phyloP scores from a whole-genome alignment of 306 rosid genomes.

The Cyamopsis tetragonoloba region DNA sequence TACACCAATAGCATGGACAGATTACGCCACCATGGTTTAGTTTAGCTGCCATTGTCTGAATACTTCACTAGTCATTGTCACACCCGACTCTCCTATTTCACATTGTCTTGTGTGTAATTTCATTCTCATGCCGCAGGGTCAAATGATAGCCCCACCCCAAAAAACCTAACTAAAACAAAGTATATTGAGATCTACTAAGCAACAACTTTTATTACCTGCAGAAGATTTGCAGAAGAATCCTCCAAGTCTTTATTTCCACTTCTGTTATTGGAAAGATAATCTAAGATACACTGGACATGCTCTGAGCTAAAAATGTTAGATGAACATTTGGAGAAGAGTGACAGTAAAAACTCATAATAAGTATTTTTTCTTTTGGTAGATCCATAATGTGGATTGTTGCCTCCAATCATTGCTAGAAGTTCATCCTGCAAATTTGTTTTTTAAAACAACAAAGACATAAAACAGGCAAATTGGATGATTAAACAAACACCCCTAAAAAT shows the following conservation, averaged over 20 bases:
- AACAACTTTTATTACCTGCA: conserved; percentile 56
- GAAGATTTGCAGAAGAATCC: conserved; percentile 64
- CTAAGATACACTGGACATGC: conserved; percentile 53
- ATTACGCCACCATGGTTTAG: not conserved
- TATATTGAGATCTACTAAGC: conserved; percentile 11
- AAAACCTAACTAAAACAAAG: not conserved
- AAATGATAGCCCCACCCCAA: not conserved
- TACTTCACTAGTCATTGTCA: not conserved
- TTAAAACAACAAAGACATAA: conserved; percentile 2
- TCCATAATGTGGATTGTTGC: conserved; percentile 42
- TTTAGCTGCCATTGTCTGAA: not conserved
- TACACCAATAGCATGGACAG: not conserved
- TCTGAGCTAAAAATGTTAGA: conserved; percentile 71
- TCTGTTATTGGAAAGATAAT: conserved; percentile 40
- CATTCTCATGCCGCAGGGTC: conserved; percentile 7
- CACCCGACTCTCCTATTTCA: not conserved
- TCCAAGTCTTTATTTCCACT: conserved; percentile 42
- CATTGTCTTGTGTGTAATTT: not conserved
- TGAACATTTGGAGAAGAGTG: conserved; percentile 77
- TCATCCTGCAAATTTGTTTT: conserved; percentile 68
- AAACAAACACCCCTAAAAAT: conserved; percentile 11
- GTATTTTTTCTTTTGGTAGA: too few relatives aligned
- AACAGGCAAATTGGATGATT: not conserved
- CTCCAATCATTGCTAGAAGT: conserved; percentile 56
- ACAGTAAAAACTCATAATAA: conserved; percentile 61